Conservation (phyloP, 805 yeast genomes). For the Candida odintsovae region DNA sequence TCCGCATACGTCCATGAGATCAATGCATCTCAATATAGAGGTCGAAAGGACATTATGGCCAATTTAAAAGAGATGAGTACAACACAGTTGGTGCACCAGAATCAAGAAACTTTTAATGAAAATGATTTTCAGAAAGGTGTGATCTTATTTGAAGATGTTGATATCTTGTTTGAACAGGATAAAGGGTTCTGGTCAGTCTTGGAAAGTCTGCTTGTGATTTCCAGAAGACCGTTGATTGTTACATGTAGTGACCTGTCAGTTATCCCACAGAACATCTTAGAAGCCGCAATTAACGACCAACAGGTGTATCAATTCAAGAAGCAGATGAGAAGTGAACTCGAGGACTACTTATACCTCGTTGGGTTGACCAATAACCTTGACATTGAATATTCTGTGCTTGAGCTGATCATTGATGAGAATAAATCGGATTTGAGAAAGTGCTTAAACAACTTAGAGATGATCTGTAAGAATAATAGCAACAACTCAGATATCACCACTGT, state of each 20-base stretch:
- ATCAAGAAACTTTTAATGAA: constrained; percentile 12
- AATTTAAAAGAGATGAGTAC: constrained; percentile 76
- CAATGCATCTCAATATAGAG: constrained; percentile 67
- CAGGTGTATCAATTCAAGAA: constrained; percentile 30
- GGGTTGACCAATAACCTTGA: constrained; percentile 31
- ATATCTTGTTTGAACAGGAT: constrained; percentile 69
- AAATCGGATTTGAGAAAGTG: constrained; percentile 42
- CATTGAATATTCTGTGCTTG: constrained; percentile 27
- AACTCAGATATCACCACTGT: neutral
- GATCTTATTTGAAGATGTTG: constrained; percentile 82
- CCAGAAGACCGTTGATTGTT: constrained; percentile 65
- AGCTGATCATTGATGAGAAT: constrained; percentile 22
- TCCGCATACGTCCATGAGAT: constrained; percentile 77
- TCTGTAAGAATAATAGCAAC: neutral
- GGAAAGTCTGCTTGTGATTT: constrained; percentile 49
- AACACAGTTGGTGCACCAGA: constrained; percentile 65
- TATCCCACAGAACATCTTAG: constrained; percentile 44
- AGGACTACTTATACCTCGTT: constrained; percentile 37
- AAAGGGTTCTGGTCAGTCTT: constrained; percentile 75
- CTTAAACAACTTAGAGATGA: constrained; percentile 29
- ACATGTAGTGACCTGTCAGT: constrained; percentile 48
- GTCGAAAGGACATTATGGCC: constrained; percentile 62
- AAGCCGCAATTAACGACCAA: constrained; percentile 37
- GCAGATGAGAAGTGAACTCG: constrained; percentile 16
- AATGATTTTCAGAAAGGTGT: constrained; percentile 50